Evolutionary conservation across 352 stramenopile species (phyloP).

Genomic region (Pythium sp.): DNA sequence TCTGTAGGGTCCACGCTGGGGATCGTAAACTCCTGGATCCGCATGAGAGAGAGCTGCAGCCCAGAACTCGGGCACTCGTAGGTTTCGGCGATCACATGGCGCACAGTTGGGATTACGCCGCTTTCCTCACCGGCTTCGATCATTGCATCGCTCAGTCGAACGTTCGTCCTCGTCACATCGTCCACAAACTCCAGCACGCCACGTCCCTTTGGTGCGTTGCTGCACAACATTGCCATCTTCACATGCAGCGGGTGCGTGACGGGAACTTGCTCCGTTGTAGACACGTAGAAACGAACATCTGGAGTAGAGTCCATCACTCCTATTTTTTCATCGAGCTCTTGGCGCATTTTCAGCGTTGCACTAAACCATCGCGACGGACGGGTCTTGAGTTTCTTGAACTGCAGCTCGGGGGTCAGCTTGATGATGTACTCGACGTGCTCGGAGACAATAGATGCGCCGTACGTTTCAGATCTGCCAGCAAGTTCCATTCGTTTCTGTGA

Average conservation of each 20-base stretch:
- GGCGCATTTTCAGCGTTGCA: slow-evolving; percentile 77
- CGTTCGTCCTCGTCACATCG: slow-evolving; percentile 25
- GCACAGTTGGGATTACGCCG: slow-evolving; percentile 48
- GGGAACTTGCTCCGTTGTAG: slow-evolving; percentile 53
- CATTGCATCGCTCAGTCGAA: slow-evolving; percentile 56
- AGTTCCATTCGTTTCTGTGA: slow-evolving; percentile 42
- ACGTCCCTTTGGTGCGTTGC: slow-evolving; percentile 31
- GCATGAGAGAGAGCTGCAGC: slow-evolving; percentile 45
- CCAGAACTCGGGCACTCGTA: slow-evolving; percentile 36
- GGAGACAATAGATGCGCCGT: slow-evolving; percentile 63
- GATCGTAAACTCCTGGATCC: slow-evolving; percentile 55
- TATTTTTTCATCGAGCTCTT: slow-evolving; percentile 63
- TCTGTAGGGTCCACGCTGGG: slow-evolving; percentile 36
- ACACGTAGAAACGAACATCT: slow-evolving; percentile 78
- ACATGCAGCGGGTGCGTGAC: slow-evolving; percentile 42
- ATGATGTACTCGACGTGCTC: slow-evolving; percentile 67
- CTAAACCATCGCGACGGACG: slow-evolving; percentile 72
- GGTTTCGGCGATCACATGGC: slow-evolving; percentile 46
- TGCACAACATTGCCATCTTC: slow-evolving; percentile 34
- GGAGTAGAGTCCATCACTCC: slow-evolving; percentile 66
- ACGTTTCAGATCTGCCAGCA: slow-evolving; percentile 35
- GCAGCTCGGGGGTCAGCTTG: slow-evolving; percentile 45
- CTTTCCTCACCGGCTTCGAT: slow-evolving; percentile 38
- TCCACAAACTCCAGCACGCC: slow-evolving; percentile 60
- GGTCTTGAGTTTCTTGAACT: slow-evolving; percentile 59